phyloP scores from a whole-genome alignment of 345 rosid genomes.

The Citrus cavaleriei region DNA sequence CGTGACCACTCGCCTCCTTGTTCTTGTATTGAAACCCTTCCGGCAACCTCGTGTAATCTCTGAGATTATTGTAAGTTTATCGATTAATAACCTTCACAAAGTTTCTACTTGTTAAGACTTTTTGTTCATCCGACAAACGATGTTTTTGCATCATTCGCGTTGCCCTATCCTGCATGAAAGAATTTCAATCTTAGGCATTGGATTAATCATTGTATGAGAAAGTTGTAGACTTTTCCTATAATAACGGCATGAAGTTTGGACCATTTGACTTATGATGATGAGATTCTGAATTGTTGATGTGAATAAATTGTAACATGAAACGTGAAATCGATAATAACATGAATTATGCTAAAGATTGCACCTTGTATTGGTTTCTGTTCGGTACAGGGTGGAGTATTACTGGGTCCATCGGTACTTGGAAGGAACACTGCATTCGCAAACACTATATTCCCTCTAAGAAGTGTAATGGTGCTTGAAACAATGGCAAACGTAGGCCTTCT shows the following conservation, averaged over 20 bases:
- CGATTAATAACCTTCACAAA: not conserved
- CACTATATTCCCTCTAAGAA: slow-evolving; percentile 63
- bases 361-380: too few relatives aligned
- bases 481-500: slow-evolving; percentile 93
- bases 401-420: slow-evolving; percentile 87
- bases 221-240: too few relatives aligned
- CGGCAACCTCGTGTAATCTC: slow-evolving; percentile 92
- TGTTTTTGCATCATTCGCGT: too few relatives aligned
- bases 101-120: too few relatives aligned
- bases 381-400: slow-evolving; percentile 67
- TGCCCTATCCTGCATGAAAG: too few relatives aligned
- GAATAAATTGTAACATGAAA: not conserved
- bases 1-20: slow-evolving; percentile 61
- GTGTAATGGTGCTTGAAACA: slow-evolving; percentile 97
- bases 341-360: too few relatives aligned
- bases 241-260: not conserved
- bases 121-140: not conserved
- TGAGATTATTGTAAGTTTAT: slow-evolving; percentile 65
- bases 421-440: slow-evolving; percentile 32
- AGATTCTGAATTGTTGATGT: not conserved
- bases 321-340: not conserved
- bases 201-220: too few relatives aligned
- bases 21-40: slow-evolving; percentile 69
- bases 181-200: too few relatives aligned
- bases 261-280: not conserved